Evolutionary conservation across 352 stramenopile species (phyloP).

Genomic region (Hyaloperonospora brassicae): DNA sequence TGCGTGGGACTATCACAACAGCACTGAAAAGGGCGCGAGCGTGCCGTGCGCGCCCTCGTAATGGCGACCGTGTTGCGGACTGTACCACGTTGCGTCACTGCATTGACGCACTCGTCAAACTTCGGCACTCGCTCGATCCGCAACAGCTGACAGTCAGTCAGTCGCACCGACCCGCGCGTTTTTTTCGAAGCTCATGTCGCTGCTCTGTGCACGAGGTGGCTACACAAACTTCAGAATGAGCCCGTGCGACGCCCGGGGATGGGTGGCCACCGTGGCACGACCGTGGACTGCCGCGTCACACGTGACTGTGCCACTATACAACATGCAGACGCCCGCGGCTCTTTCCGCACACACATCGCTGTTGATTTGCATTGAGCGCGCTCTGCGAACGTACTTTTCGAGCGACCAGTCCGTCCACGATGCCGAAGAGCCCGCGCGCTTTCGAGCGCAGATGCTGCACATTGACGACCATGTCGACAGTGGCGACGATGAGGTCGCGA

Average conservation of each 20-base stretch:
- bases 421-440: constrained; percentile 30
- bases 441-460: constrained; percentile 36
- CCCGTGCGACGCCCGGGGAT: no score
- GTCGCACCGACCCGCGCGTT: no score
- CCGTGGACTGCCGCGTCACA: background rate
- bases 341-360: background rate
- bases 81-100: no score
- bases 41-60: no score
- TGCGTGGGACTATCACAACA: no score
- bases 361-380: constrained; percentile 6
- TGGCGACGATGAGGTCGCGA: background rate
- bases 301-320: background rate
- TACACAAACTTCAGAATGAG: constrained; percentile 16
- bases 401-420: constrained; percentile 20
- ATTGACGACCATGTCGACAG: background rate
- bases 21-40: no score
- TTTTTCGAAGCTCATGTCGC: no score
- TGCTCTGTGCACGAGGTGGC: constrained; percentile 5
- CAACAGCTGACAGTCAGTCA: no score
- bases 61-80: no score
- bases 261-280: no score
- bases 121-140: no score
- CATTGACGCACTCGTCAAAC: no score
- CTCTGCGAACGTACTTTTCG: constrained; percentile 23
- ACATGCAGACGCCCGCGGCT: background rate